These are phyloP conservation scores for Yarrowia galli DNA, from an alignment of 1,139 yeast genomes.

Conservation along the genomic window DNA sequence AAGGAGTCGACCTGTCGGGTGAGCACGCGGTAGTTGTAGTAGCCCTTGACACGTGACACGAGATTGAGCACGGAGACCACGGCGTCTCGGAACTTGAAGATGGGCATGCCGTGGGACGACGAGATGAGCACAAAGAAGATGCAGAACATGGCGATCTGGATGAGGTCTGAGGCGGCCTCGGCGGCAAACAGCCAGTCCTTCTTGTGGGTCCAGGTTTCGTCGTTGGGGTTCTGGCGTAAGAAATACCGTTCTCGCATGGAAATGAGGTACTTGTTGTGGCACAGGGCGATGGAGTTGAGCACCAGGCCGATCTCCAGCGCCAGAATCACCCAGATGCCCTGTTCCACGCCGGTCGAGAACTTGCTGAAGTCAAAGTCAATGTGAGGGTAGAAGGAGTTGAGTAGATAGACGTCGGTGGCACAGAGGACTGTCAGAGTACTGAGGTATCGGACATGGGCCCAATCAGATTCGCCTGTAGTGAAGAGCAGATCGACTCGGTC, in stretches of 20 bases:
- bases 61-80: slow-evolving; percentile 62
- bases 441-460: slow-evolving; percentile 51
- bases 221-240: slow-evolving; percentile 59
- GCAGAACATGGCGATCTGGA: slow-evolving; percentile 57
- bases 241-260: slow-evolving; percentile 65
- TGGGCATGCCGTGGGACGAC: slow-evolving; percentile 62
- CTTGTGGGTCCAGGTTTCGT: slow-evolving; percentile 78
- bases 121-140: slow-evolving; percentile 59
- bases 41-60: slow-evolving; percentile 59
- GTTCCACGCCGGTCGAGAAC: slow-evolving; percentile 44
- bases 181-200: slow-evolving; percentile 64
- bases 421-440: slow-evolving; percentile 58
- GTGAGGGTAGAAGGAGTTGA: slow-evolving; percentile 30
- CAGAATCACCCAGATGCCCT: slow-evolving; percentile 62
- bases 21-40: slow-evolving; percentile 65
- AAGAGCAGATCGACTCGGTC: slow-evolving; percentile 51
- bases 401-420: slow-evolving; percentile 59
- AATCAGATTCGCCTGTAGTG: slow-evolving; percentile 48
- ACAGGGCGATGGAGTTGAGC: slow-evolving; percentile 62
- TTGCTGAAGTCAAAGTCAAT: slow-evolving; percentile 23
- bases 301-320: slow-evolving; percentile 80
- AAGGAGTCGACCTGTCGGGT: slow-evolving; percentile 70
- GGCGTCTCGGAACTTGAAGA: slow-evolving; percentile 72
- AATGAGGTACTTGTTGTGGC: slow-evolving; percentile 59
- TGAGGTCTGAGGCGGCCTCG: slow-evolving; percentile 58